Conservation (phyloP, 768 basidiomycete species). For the Pulveroboletus sp. region DNA sequence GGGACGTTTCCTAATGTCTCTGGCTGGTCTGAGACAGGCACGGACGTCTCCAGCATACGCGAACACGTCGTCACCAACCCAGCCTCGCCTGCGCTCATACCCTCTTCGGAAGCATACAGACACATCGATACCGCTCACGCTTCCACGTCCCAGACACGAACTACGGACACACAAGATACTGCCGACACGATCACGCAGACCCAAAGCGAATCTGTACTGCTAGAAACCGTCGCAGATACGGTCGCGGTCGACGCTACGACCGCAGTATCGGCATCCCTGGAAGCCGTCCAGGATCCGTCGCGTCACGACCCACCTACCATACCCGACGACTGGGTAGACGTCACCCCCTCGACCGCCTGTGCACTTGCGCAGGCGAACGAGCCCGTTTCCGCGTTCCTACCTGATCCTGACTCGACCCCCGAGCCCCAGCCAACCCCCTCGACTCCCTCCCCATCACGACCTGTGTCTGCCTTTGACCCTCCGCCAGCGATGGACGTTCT, state of each 20-base stretch:
- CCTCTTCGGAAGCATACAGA: slow-evolving; percentile 17
- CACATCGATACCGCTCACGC: slow-evolving; percentile 11
- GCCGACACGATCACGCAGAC: slow-evolving; percentile 11
- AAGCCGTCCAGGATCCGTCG: slow-evolving; percentile 14
- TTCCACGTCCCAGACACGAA: slow-evolving; percentile 4
- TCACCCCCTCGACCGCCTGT: slow-evolving; percentile 15
- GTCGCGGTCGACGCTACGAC: neutral
- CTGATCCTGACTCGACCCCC: slow-evolving; percentile 4
- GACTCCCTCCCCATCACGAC: slow-evolving; percentile 7
- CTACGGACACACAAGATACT: slow-evolving; percentile 7
- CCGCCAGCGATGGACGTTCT: slow-evolving; percentile 11
- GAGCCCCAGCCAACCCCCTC: slow-evolving; percentile 1
- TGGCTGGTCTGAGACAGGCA: slow-evolving; percentile 31
- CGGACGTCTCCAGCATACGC: slow-evolving; percentile 22
- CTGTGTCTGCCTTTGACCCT: slow-evolving; percentile 10
- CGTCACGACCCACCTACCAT: slow-evolving; percentile 16
- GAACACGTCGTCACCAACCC: slow-evolving; percentile 11
- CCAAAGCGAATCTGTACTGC: slow-evolving; percentile 4
- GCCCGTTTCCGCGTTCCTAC: slow-evolving; percentile 2
- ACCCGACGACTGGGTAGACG: slow-evolving; percentile 31
- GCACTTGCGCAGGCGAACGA: slow-evolving; percentile 4
- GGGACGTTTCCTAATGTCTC: slow-evolving; percentile 26
- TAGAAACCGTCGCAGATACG: neutral
- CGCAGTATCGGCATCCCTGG: neutral
- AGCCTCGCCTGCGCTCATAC: slow-evolving; percentile 28